Evolutionary conservation across 805 yeast species (phyloP).

Genomic region (Tetrapisispora taiwanensis): DNA sequence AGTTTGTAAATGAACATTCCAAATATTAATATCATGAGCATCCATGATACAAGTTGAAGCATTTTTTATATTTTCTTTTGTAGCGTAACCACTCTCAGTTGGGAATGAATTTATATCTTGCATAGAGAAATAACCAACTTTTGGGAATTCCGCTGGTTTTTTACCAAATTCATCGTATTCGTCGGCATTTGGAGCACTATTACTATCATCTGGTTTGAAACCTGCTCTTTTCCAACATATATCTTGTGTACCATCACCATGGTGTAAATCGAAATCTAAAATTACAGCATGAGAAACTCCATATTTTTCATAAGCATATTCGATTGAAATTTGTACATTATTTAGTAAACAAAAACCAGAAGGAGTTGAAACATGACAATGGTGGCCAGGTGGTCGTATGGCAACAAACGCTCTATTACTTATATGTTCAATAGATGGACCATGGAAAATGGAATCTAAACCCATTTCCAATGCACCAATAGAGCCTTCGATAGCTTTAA

Average conservation of each 20-base stretch:
- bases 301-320: conserved; percentile 55
- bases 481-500: conserved; percentile 66
- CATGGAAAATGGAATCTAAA: conserved; percentile 42
- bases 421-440: conserved; percentile 27
- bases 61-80: conserved; percentile 56
- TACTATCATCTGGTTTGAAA: conserved; percentile 25
- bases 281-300: conserved; percentile 73
- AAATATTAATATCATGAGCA: conserved; percentile 68
- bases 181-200: conserved; percentile 17
- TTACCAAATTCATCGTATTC: conserved; percentile 40
- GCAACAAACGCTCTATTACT: conserved; percentile 50
- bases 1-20: conserved; percentile 74
- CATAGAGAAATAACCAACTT: conserved; percentile 71
- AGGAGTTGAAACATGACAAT: conserved; percentile 73
- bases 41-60: conserved; percentile 68
- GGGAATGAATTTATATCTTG: conserved; percentile 85
- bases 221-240: conserved; percentile 69
- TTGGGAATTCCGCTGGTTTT: conserved; percentile 36
- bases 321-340: conserved; percentile 73
- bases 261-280: conserved; percentile 75
- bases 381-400: conserved; percentile 81
- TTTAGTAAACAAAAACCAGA: conserved; percentile 77
- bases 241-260: conserved; percentile 85
- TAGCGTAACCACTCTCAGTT: conserved; percentile 68
- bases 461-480: conserved; percentile 68